Evolutionary conservation across 345 rosid genomes (phyloP).

Genomic region (Brassica rapa): DNA sequence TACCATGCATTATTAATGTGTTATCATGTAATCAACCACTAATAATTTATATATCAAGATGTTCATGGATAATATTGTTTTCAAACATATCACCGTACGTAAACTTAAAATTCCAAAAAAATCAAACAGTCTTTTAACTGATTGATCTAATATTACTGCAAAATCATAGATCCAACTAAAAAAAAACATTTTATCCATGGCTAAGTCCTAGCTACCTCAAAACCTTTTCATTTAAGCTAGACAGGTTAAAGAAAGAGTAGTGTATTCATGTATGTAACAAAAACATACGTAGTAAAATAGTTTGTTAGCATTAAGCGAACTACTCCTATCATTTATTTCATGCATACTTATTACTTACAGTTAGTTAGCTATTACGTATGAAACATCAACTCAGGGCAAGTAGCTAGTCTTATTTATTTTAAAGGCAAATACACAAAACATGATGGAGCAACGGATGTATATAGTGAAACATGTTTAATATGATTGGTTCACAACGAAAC

Average conservation of each 20-base stretch:
- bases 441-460: conserved; percentile 35
- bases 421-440: conserved; percentile 8
- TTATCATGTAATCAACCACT: neutral
- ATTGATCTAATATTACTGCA: neutral
- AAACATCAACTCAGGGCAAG: conserved; percentile 13
- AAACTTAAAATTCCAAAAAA: neutral
- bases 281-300: neutral
- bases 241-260: too few species aligned
- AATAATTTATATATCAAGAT: neutral
- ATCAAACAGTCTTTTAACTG: neutral
- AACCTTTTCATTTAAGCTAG: neutral
- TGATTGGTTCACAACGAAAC: conserved; percentile 22
- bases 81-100: neutral
- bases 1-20: neutral
- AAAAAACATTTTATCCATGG: neutral
- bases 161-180: neutral
- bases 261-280: neutral
- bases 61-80: neutral
- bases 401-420: neutral
- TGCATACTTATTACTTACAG: neutral
- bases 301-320: neutral
- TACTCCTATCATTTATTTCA: neutral
- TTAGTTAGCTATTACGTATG: neutral
- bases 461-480: neutral
- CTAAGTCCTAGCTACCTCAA: neutral